A percentile compares a stretch with the other conserved stretches of the same genome.
Evolutionary conservation across 2,329 filamentous ascomycete genomes (phyloP).

Genomic region (Dactylella cylindrospora): DNA sequence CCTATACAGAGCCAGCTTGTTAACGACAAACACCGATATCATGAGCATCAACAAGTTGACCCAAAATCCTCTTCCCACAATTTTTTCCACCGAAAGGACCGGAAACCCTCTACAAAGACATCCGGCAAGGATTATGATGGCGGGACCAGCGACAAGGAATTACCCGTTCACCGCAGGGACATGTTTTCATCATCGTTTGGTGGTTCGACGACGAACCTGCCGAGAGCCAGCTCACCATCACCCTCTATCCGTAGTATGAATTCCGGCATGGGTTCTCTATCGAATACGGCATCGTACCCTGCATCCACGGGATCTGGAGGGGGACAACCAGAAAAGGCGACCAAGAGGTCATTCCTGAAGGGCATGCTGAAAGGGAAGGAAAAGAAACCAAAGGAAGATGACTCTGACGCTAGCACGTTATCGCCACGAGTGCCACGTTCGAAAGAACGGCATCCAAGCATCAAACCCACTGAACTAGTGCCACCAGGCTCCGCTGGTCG

Average conservation of each 20-base stretch:
- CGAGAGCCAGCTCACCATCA: constrained; percentile 33
- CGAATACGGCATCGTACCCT: constrained; percentile 17
- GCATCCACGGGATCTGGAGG: constrained; percentile 15
- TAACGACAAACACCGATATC: constrained; percentile 69
- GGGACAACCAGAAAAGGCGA: constrained; percentile 43
- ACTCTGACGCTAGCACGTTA: constrained; percentile 10
- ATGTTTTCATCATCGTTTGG: constrained; percentile 33
- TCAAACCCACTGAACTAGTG: constrained; percentile 20
- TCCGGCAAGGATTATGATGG: constrained; percentile 69
- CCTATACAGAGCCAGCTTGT: constrained; percentile 70
- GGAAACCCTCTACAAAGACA: constrained; percentile 57
- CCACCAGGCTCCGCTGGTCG: constrained; percentile 13
- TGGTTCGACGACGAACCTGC: constrained; percentile 35
- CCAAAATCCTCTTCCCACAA: constrained; percentile 62
- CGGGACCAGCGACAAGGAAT: constrained; percentile 54
- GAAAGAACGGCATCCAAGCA: constrained; percentile 36
- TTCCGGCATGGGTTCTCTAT: constrained; percentile 31
- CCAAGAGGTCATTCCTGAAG: constrained; percentile 45
- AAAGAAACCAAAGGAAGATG: constrained; percentile 36
- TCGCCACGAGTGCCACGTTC: constrained; percentile 9
- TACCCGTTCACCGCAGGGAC: constrained; percentile 43
- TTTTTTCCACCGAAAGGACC: constrained; percentile 67
- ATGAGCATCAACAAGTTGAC: constrained; percentile 56
- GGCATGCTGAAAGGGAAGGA: constrained; percentile 35
- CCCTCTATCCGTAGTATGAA: constrained; percentile 41